Percentiles rank a stretch among this genome's conserved stretches.
phyloP scores from a whole-genome alignment of 495 filamentous ascomycete genomes.

The Aspergillus egyptiacus region DNA sequence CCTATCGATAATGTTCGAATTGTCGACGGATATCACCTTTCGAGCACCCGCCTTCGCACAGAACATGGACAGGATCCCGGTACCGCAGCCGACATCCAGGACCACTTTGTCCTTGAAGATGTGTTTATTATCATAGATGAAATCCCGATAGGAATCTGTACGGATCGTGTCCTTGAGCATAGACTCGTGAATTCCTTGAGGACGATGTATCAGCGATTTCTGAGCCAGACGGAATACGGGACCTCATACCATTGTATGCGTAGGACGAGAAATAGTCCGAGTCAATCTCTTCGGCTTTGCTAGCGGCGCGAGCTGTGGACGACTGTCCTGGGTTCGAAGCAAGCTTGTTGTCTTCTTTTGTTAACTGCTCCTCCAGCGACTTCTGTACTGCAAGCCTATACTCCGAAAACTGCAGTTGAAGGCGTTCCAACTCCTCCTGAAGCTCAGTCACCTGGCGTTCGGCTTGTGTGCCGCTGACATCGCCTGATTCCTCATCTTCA shows the following conservation, averaged over 20 bases:
- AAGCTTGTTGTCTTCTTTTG: conserved; percentile 40
- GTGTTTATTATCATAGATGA: conserved; percentile 77
- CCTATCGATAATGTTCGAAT: conserved; percentile 87
- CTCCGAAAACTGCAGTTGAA: conserved; percentile 62
- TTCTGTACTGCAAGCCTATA: conserved; percentile 64
- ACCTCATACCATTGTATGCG: conserved; percentile 59
- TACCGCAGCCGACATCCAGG: conserved; percentile 89
- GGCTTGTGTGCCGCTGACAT: conserved; percentile 27
- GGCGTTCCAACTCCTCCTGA: conserved; percentile 58
- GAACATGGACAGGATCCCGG: conserved; percentile 91
- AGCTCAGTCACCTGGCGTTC: conserved; percentile 59
- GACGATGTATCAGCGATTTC: conserved; percentile 13
- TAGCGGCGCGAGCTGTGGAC: conserved; percentile 14
- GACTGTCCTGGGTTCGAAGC: conserved; percentile 13
- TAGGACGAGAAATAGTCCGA: conserved; percentile 80
- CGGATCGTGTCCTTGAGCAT: conserved; percentile 78
- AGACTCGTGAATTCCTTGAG: conserved; percentile 74
- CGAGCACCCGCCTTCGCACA: conserved; percentile 84
- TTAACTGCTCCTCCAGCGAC: conserved; percentile 66
- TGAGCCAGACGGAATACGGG: background rate
- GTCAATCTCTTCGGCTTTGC: conserved; percentile 34
- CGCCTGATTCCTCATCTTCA: conserved; percentile 27
- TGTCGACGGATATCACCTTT: conserved; percentile 88
- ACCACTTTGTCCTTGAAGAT: conserved; percentile 87
- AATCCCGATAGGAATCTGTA: conserved; percentile 64